Evolutionary conservation across 805 yeast species (phyloP).

Genomic region (Starmerella floricola): DNA sequence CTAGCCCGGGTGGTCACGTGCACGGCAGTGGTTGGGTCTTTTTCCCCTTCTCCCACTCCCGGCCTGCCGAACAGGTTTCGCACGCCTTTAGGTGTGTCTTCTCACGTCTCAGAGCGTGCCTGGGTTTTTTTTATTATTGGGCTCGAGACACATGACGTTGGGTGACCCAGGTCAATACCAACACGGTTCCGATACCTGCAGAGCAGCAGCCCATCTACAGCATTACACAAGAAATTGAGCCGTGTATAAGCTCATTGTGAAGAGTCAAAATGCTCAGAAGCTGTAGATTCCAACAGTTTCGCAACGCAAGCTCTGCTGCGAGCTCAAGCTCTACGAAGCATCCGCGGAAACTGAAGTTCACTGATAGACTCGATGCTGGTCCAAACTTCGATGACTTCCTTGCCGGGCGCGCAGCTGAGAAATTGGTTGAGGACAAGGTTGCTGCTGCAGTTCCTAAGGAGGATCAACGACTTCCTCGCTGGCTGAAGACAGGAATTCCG

Average conservation of each 20-base stretch:
- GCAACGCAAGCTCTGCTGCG: conserved; percentile 8
- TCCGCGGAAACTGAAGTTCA: conserved; percentile 31
- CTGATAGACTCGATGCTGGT: conserved; percentile 64
- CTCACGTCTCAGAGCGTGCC: too few species aligned
- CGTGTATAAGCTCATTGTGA: too few species aligned
- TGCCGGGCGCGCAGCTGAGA: conserved; percentile 61
- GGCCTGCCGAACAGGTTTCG: too few species aligned
- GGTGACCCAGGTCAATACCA: background rate
- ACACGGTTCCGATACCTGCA: too few species aligned
- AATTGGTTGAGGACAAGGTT: conserved; percentile 52
- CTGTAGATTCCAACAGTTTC: conserved; percentile 1
- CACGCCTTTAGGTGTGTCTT: too few species aligned
- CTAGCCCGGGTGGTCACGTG: too few species aligned
- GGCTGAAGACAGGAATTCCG: conserved; percentile 97
- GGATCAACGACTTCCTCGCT: conserved; percentile 60
- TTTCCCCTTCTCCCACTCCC: too few species aligned
- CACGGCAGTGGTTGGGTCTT: too few species aligned
- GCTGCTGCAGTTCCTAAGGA: conserved; percentile 28
- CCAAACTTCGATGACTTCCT: conserved; percentile 91
- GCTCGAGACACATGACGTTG: background rate
- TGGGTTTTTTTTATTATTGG: background rate
- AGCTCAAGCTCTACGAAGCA: conserved; percentile 3
- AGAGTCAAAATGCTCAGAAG: conserved; percentile 8
- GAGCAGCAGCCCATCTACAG: too few species aligned
- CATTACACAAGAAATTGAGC: too few species aligned